These are phyloP conservation scores for Thermomyces lanuginosus DNA, from an alignment of 2,329 filamentous ascomycete genomes.

Conservation along the genomic window DNA sequence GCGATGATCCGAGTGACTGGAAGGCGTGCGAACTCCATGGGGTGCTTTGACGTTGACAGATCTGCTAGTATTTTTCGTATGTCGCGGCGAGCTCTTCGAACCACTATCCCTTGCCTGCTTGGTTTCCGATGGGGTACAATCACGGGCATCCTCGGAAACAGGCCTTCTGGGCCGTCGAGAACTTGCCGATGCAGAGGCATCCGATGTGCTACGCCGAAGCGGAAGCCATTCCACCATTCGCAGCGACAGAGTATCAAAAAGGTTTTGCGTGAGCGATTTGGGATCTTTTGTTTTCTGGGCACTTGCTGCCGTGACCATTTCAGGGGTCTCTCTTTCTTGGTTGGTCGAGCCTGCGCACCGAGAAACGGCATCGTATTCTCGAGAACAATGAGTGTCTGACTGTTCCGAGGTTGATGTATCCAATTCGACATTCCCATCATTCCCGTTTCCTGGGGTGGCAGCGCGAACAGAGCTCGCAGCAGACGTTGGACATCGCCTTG, in stretches of 20 bases:
- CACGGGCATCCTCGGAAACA: slow-evolving; percentile 2
- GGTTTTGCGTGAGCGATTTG: slow-evolving; percentile 45
- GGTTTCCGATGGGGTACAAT: slow-evolving; percentile 6
- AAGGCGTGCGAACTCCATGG: slow-evolving; percentile 15
- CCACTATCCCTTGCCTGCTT: slow-evolving; percentile 4
- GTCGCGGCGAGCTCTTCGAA: slow-evolving; percentile 5
- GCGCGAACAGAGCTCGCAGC: no score
- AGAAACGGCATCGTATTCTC: no score
- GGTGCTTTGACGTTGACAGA: slow-evolving; percentile 5
- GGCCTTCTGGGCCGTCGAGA: slow-evolving; percentile 4
- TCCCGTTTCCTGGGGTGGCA: no score
- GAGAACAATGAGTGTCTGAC: no score
- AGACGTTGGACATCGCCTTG: no score
- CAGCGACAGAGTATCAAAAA: slow-evolving; percentile 34
- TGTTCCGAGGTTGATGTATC: no score
- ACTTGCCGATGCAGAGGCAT: slow-evolving; percentile 8
- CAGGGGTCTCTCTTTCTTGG: not conserved
- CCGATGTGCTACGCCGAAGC: slow-evolving; percentile 17
- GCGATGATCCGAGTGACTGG: slow-evolving; percentile 11
- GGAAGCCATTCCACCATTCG: slow-evolving; percentile 33
- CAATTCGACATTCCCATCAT: no score
- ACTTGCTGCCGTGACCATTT: slow-evolving; percentile 1
- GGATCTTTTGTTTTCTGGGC: slow-evolving; percentile 34
- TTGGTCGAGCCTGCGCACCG: not conserved
- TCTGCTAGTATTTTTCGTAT: slow-evolving; percentile 5